A percentile compares a stretch with the other conserved stretches of the same genome.
These are phyloP conservation scores for Crotalaria pallida DNA, from an alignment of 306 rosid genomes.

Conservation along the genomic window DNA sequence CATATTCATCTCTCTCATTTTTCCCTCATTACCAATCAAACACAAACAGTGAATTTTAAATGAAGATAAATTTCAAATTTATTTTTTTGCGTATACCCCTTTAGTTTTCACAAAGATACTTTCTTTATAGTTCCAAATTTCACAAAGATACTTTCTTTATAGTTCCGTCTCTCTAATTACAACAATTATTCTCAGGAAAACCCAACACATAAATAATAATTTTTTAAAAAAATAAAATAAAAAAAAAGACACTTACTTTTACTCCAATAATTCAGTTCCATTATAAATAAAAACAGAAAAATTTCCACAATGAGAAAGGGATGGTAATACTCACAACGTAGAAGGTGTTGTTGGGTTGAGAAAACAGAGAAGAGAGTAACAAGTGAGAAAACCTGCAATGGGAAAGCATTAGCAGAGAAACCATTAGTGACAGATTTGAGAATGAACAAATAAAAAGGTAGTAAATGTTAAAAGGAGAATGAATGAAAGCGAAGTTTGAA, in stretches of 20 bases:
- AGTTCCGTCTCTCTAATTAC: neutral
- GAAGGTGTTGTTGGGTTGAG: neutral
- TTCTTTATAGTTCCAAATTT: neutral
- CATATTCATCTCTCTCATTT: neutral
- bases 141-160: neutral
- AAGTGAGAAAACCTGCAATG: neutral
- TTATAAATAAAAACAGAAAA: neutral
- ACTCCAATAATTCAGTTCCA: neutral
- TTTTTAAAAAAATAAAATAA: too few species aligned
- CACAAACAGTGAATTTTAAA: neutral
- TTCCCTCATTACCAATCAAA: neutral
- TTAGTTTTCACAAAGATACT: neutral
- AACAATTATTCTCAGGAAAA: neutral
- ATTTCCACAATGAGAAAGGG: neutral
- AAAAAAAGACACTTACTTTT: neutral
- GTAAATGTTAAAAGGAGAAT: neutral
- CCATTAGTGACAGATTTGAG: neutral
- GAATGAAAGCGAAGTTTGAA: neutral
- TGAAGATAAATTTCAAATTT: neutral
- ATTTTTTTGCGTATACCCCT: neutral
- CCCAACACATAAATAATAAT: neutral
- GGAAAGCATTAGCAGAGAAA: neutral
- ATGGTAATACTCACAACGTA: conserved; percentile 15
- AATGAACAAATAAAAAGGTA: too few species aligned
- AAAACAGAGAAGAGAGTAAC: neutral